Evolutionary conservation across 768 basidiomycete genomes (phyloP).

Genomic region (Pleurotus tuoliensis): DNA sequence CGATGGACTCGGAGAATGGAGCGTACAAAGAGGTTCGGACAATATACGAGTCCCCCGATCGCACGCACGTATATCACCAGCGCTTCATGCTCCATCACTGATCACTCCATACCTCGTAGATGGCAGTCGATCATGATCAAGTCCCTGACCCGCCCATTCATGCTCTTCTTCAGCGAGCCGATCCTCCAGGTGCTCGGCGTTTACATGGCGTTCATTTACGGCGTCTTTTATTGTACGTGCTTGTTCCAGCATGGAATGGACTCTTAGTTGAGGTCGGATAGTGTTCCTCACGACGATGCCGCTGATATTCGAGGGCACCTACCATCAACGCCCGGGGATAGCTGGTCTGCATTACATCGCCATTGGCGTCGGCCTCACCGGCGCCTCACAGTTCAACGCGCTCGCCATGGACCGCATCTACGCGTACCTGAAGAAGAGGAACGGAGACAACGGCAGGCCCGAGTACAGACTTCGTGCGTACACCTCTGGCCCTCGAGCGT

Average conservation of each 20-base stretch:
- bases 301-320: conserved; percentile 49
- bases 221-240: conserved; percentile 49
- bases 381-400: conserved; percentile 53
- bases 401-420: conserved; percentile 54
- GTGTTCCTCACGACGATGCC: conserved; percentile 58
- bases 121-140: conserved; percentile 44
- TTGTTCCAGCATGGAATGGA: too few species aligned
- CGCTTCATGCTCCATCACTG: too few species aligned
- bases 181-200: conserved; percentile 65
- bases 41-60: conserved; percentile 38
- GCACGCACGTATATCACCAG: conserved; percentile 27
- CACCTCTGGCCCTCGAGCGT: too few species aligned
- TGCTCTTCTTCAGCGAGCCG: conserved; percentile 53
- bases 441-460: conserved; percentile 38
- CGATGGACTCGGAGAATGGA: conserved; percentile 43
- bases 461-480: conserved; percentile 47
- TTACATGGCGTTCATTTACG: conserved; percentile 72
- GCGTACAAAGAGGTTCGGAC: conserved; percentile 37
- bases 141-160: conserved; percentile 66
- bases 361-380: conserved; percentile 57
- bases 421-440: conserved; percentile 41
- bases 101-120: too few species aligned
- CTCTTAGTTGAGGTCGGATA: too few species aligned
- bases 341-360: conserved; percentile 69
- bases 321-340: conserved; percentile 53